Evolutionary conservation across 129 eudicot species (phyloP), one percentile per base, ranked within the genome.

Genomic region (Sambucus nigra): DNA sequence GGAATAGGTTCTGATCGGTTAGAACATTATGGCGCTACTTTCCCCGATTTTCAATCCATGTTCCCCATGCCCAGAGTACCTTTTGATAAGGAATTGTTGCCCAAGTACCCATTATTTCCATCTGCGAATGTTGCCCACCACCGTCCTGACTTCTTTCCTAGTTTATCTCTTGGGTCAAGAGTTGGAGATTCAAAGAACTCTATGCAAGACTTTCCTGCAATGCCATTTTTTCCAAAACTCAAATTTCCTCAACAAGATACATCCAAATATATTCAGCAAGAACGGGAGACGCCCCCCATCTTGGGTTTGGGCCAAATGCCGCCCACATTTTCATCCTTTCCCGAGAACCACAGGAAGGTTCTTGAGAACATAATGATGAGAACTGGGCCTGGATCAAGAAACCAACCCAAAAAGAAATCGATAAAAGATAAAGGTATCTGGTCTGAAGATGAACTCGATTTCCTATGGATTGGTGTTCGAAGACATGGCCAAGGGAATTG

Each of bases 361-460:
- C 87, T 86, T 7, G 95, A 85, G 65, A 91, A 71, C 68, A 86
- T 89, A 47, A 68, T 80, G 77, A 51, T 86, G 80, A 72, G 95
- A 63, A 82, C 84, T 3, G 88, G 83, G 29, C 22, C 72, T n/a
- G 89, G 80, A 67, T 61, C 94, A 14, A 68, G 67, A 69, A 84
- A 57, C 71, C 39, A 60, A 7, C 58, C 53, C 6, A 79, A 60
- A 60, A 76, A 66, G 70, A 82, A 80, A 50, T 45, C 74, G 15
- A 79, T 51, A 3, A 51, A 64, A 18, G 89, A 91, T 72, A 51
- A 64, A 18, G 89, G 86, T 72, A 69, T 71, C 51, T 91, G 94
- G 99, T 79, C 95, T 0, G 99, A 91, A 62, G 95, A 91, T 25
- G 99, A 91, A 45, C 99, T 91, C 12, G 99, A 91, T 66, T 82